Conservation (phyloP, 1,139 yeast genomes). For the Candida sp. region DNA sequence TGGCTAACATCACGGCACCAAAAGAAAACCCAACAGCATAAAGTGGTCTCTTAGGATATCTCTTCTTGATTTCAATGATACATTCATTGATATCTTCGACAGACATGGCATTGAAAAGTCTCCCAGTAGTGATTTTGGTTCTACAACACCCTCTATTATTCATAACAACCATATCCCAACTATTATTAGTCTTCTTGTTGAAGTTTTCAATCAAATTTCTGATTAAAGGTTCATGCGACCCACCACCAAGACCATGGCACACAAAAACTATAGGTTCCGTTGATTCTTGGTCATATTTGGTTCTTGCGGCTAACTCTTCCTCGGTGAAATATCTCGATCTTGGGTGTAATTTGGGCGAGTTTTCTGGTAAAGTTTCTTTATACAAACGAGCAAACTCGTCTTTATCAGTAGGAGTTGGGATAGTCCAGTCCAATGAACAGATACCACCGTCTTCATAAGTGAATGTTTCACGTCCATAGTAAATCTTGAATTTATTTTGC, state of each 20-base stretch:
- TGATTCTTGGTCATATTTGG: slow-evolving; percentile 21
- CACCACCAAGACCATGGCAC: slow-evolving; percentile 88
- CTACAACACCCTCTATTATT: slow-evolving; percentile 89
- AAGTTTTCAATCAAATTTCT: slow-evolving; percentile 54
- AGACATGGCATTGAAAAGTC: slow-evolving; percentile 71
- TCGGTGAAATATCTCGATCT: slow-evolving; percentile 69
- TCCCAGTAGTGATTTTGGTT: slow-evolving; percentile 72
- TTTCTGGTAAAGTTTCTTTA: slow-evolving; percentile 55
- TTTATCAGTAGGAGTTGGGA: slow-evolving; percentile 43
- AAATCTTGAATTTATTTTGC: slow-evolving; percentile 50
- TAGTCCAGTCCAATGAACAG: slow-evolving; percentile 76
- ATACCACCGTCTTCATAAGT: slow-evolving; percentile 61
- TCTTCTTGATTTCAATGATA: slow-evolving; percentile 45
- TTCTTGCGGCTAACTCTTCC: slow-evolving; percentile 26
- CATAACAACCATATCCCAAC: slow-evolving; percentile 65
- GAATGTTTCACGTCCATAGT: slow-evolving; percentile 76
- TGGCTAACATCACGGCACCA: slow-evolving; percentile 80
- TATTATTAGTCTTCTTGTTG: slow-evolving; percentile 16
- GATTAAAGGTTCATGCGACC: slow-evolving; percentile 85
- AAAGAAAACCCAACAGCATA: slow-evolving; percentile 82
- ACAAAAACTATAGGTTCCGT: slow-evolving; percentile 64
- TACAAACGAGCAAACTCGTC: slow-evolving; percentile 49
- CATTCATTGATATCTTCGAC: slow-evolving; percentile 71
- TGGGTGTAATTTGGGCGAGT: slow-evolving; percentile 74
- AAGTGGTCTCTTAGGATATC: slow-evolving; percentile 70